These are phyloP conservation scores for Brettanomyces naardenensis DNA, from an alignment of 805 yeast genomes.

Conservation along the genomic window DNA sequence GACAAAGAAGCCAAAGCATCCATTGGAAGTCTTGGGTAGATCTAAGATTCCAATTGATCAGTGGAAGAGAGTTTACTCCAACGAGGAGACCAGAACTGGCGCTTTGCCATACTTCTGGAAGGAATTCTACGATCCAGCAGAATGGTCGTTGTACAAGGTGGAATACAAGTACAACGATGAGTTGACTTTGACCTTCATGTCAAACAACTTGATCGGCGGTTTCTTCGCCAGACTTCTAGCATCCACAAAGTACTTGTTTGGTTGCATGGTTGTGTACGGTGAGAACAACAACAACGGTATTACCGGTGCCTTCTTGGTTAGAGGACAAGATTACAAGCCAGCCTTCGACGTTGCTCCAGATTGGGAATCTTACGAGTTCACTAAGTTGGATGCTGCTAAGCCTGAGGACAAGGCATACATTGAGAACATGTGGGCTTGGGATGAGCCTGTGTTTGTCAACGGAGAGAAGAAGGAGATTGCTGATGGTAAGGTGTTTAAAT, in stretches of 20 bases:
- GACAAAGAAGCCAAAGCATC: constrained; percentile 83
- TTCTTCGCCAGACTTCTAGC: constrained; percentile 92
- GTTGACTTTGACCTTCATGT: constrained; percentile 94
- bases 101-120: constrained; percentile 98
- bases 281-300: constrained; percentile 98
- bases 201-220: constrained; percentile 96
- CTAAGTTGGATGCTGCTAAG: constrained; percentile 72
- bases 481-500: constrained; percentile 97
- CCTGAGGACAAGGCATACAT: constrained; percentile 73
- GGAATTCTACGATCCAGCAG: constrained; percentile 80
- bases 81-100: constrained; percentile 90
- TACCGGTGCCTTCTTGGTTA: constrained; percentile 86
- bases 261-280: constrained; percentile 91
- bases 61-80: constrained; percentile 95
- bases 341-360: constrained; percentile 99
- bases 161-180: constrained; percentile 98
- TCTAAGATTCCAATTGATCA: constrained; percentile 67
- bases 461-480: constrained; percentile 84
- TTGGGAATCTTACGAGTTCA: constrained; percentile 89
- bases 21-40: constrained; percentile 77
- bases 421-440: constrained; percentile 97
- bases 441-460: constrained; percentile 74
- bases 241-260: constrained; percentile 91
- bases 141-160: constrained; percentile 93
- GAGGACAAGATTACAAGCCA: constrained; percentile 88